Evolutionary conservation across 2,329 filamentous ascomycete species (phyloP).

Genomic region (Cladosporium oxysporum): DNA sequence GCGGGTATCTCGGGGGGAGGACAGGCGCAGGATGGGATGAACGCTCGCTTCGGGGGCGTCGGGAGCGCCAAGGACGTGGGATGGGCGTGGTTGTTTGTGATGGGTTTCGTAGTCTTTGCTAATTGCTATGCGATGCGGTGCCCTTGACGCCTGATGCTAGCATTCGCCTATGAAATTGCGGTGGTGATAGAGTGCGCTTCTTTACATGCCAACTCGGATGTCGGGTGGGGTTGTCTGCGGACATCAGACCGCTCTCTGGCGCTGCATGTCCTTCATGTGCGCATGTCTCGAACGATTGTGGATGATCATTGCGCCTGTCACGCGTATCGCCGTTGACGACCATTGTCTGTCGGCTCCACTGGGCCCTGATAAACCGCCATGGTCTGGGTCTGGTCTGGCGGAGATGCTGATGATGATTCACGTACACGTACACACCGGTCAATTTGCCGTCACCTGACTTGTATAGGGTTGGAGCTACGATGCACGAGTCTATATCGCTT

Average conservation of each 20-base stretch:
- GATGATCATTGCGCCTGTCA: neutral
- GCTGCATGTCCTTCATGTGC: neutral
- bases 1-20: slow-evolving; percentile 19
- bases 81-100: slow-evolving; percentile 6
- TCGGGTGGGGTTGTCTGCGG: neutral
- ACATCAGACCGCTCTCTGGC: neutral
- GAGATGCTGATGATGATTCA: slow-evolving; percentile 2
- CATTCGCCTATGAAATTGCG: neutral
- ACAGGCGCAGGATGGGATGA: neutral
- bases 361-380: neutral
- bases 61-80: neutral
- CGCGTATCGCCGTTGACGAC: slow-evolving; percentile 6
- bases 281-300: slow-evolving; percentile 6
- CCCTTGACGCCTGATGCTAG: neutral
- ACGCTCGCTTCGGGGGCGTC: neutral
- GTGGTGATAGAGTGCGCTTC: neutral
- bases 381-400: neutral
- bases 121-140: neutral
- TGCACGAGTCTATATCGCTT: neutral
- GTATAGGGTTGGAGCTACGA: slow-evolving; percentile 5
- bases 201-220: neutral
- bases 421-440: slow-evolving; percentile 1
- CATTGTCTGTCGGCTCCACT: neutral
- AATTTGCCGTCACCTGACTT: neutral
- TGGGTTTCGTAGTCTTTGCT: neutral